Conservation (phyloP, 768 basidiomycete species). For the Strobilomyces dryophilus region DNA sequence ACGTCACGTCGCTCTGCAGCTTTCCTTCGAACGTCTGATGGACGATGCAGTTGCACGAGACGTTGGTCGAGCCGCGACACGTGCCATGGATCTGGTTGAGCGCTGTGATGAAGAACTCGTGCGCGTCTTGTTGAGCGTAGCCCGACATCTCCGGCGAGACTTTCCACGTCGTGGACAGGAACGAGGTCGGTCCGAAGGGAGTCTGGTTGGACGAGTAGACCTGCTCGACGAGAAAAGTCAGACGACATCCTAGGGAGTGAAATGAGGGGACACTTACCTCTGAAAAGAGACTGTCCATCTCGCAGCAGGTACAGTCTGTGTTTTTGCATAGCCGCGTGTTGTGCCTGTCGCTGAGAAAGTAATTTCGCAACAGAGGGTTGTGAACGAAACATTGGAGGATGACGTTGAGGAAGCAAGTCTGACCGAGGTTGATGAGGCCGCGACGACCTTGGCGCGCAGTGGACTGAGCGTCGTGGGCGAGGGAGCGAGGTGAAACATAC, state of each 20-base stretch:
- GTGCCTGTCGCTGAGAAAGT: constrained; percentile 89
- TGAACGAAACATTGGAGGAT: constrained; percentile 86
- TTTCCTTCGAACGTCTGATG: constrained; percentile 87
- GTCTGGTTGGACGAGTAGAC: constrained; percentile 52
- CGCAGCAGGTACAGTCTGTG: constrained; percentile 82
- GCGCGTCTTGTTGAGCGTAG: constrained; percentile 93
- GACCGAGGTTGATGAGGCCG: constrained; percentile 82
- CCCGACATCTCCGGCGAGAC: constrained; percentile 77
- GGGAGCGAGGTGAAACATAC: constrained; percentile 30
- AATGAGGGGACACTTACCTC: too few relatives aligned
- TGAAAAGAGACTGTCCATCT: constrained; percentile 84
- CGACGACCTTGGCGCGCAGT: constrained; percentile 63
- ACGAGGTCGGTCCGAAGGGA: constrained; percentile 77
- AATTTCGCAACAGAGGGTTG: constrained; percentile 85
- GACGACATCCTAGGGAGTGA: too few relatives aligned
- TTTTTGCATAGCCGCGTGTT: constrained; percentile 66
- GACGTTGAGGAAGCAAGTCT: constrained; percentile 93
- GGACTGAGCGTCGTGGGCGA: neutral
- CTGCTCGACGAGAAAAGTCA: constrained; percentile 32
- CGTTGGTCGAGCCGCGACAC: constrained; percentile 67
- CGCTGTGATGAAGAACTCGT: constrained; percentile 80
- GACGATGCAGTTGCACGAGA: constrained; percentile 85
- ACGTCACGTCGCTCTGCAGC: constrained; percentile 85
- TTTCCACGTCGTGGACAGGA: constrained; percentile 83
- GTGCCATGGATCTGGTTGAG: constrained; percentile 86